Evolutionary conservation across 2,329 filamentous ascomycete genomes (phyloP).

Genomic region (Aulographum hederae): DNA sequence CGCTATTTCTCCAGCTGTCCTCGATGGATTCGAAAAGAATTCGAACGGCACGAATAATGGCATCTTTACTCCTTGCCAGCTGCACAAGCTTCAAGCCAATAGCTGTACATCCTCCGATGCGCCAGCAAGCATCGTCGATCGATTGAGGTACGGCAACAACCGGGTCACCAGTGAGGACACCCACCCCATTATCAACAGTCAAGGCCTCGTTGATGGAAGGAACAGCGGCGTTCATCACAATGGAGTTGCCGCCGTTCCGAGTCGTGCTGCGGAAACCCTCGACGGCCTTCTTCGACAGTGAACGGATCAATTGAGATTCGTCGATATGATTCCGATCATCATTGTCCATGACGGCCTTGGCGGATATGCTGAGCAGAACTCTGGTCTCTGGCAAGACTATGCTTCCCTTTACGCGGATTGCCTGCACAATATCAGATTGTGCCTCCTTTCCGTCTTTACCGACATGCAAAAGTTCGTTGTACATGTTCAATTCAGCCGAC

Average conservation of each 20-base stretch:
- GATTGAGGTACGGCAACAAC: constrained; percentile 66
- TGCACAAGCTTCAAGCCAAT: constrained; percentile 74
- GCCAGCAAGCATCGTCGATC: constrained; percentile 84
- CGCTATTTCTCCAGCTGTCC: constrained; percentile 91
- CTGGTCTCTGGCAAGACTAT: constrained; percentile 63
- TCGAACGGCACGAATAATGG: constrained; percentile 59
- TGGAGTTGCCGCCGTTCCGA: constrained; percentile 51
- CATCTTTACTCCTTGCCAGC: constrained; percentile 49
- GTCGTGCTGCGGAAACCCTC: constrained; percentile 22
- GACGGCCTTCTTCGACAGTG: constrained; percentile 55
- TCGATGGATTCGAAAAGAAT: constrained; percentile 74
- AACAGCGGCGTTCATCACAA: constrained; percentile 77
- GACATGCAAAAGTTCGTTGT: constrained; percentile 78
- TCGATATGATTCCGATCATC: constrained; percentile 55
- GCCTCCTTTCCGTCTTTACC: constrained; percentile 88
- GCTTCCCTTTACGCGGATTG: constrained; percentile 73
- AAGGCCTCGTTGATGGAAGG: constrained; percentile 79
- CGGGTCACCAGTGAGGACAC: constrained; percentile 65
- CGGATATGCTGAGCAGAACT: constrained; percentile 67
- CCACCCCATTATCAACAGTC: constrained; percentile 62
- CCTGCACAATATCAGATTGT: constrained; percentile 74
- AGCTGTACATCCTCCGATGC: constrained; percentile 76
- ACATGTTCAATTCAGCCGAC: constrained; percentile 73
- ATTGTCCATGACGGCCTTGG: constrained; percentile 62
- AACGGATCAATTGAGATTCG: constrained; percentile 58